These are phyloP conservation scores for Boletus reticuloceps DNA, from an alignment of 768 basidiomycete species.

Conservation along the genomic window DNA sequence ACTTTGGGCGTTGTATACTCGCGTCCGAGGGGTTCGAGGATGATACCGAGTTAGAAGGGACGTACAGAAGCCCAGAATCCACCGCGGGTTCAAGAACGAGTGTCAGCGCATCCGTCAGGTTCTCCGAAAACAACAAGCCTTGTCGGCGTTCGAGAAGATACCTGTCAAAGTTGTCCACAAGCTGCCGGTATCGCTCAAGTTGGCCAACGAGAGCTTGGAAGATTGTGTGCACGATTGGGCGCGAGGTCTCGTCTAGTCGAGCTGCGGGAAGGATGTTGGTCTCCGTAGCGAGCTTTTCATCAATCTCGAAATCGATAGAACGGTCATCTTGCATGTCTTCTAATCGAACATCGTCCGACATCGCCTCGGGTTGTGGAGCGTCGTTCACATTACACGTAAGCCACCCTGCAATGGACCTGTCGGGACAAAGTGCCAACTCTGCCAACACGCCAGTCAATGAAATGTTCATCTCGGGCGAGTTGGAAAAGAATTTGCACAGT, in stretches of 20 bases:
- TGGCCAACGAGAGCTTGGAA: constrained; percentile 79
- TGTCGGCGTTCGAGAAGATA: constrained; percentile 83
- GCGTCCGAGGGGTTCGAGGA: constrained; percentile 31
- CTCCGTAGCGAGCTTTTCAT: constrained; percentile 59
- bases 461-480: constrained; percentile 84
- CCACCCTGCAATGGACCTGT: constrained; percentile 88
- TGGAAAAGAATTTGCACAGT: constrained; percentile 77
- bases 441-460: constrained; percentile 82
- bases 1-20: constrained; percentile 40
- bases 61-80: constrained; percentile 32
- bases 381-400: constrained; percentile 64
- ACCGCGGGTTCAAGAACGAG: constrained; percentile 64
- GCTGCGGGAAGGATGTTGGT: constrained; percentile 60
- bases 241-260: constrained; percentile 65
- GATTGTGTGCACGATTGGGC: constrained; percentile 79
- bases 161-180: constrained; percentile 78
- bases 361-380: constrained; percentile 12
- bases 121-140: constrained; percentile 89
- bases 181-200: constrained; percentile 73
- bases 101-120: constrained; percentile 84
- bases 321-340: constrained; percentile 72
- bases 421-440: constrained; percentile 78
- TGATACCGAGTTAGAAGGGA: constrained; percentile 21
- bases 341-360: constrained; percentile 6
- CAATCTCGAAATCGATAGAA: constrained; percentile 75